Percentiles rank a stretch among this genome's conserved stretches.
Evolutionary conservation across 192 early-diverging fungal genomes (phyloP).

Genomic region (Obelidium mucronatum): DNA sequence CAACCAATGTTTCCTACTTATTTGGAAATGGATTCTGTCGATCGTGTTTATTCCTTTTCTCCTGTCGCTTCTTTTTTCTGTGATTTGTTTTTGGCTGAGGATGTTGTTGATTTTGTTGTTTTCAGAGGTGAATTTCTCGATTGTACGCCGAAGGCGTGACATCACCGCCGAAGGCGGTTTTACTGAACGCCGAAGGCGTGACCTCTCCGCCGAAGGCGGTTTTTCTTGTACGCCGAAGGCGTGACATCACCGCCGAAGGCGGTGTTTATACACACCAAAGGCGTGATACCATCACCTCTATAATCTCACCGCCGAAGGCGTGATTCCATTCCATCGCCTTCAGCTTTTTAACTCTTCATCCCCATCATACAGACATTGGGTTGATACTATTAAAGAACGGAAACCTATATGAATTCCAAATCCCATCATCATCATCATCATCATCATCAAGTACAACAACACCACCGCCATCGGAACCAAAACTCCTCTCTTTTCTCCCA

Average conservation of each 20-base stretch:
- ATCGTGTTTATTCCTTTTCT: background rate
- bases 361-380: background rate
- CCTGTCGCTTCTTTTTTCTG: background rate
- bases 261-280: background rate
- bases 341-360: background rate
- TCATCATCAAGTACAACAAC: no score
- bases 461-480: no score
- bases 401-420: background rate
- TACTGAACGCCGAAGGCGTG: background rate
- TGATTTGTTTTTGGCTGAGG: background rate
- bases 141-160: background rate
- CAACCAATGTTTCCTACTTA: slow-evolving; percentile 30
- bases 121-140: slow-evolving; percentile 24
- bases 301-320: no score
- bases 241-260: background rate
- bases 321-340: background rate
- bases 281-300: background rate
- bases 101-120: slow-evolving; percentile 8
- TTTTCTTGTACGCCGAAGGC: background rate
- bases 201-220: background rate
- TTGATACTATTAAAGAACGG: background rate
- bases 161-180: background rate
- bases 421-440: no score
- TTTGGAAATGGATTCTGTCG: slow-evolving; percentile 23
- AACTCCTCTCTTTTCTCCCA: no score